These are phyloP conservation scores for Candida sanyaensis DNA, from an alignment of 1,139 yeast species.

Conservation along the genomic window DNA sequence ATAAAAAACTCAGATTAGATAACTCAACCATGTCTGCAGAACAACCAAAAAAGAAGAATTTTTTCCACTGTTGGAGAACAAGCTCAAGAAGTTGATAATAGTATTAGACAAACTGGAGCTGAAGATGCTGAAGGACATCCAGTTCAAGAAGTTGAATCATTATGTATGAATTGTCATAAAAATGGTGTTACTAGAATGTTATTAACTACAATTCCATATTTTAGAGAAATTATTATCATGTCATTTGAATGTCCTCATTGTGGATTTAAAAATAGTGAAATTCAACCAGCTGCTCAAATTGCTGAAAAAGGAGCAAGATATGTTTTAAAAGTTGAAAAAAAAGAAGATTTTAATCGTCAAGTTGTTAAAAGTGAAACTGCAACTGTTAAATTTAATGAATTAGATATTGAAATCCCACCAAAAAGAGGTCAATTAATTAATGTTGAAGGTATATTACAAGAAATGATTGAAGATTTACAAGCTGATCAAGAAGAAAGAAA, in stretches of 20 bases:
- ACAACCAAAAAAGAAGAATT: constrained; percentile 34
- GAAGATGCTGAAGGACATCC: constrained; percentile 92
- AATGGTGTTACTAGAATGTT: constrained; percentile 82
- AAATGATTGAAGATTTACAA: constrained; percentile 81
- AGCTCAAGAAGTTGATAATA: constrained; percentile 41
- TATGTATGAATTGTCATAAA: constrained; percentile 94
- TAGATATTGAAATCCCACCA: constrained; percentile 94
- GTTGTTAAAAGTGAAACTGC: constrained; percentile 91
- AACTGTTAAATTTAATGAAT: constrained; percentile 75
- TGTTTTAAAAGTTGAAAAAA: constrained; percentile 66
- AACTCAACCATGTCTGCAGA: constrained; percentile 9
- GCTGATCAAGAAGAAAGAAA: constrained; percentile 82
- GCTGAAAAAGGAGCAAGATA: constrained; percentile 87
- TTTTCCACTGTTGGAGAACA: constrained; percentile 61
- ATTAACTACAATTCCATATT: constrained; percentile 87
- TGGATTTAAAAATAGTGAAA: constrained; percentile 85
- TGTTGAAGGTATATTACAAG: constrained; percentile 83
- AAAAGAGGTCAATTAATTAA: constrained; percentile 92
- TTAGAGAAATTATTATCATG: constrained; percentile 90
- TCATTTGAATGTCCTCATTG: constrained; percentile 97
- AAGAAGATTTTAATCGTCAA: constrained; percentile 82
- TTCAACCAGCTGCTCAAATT: constrained; percentile 89
- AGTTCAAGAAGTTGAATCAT: constrained; percentile 90
- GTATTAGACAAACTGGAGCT: constrained; percentile 54
- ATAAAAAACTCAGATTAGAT: constrained; percentile 16